Evolutionary conservation across 495 filamentous ascomycete species (phyloP), one percentile per base, ranked within the genome.

Genomic region (Lophiostoma macrostomum): DNA sequence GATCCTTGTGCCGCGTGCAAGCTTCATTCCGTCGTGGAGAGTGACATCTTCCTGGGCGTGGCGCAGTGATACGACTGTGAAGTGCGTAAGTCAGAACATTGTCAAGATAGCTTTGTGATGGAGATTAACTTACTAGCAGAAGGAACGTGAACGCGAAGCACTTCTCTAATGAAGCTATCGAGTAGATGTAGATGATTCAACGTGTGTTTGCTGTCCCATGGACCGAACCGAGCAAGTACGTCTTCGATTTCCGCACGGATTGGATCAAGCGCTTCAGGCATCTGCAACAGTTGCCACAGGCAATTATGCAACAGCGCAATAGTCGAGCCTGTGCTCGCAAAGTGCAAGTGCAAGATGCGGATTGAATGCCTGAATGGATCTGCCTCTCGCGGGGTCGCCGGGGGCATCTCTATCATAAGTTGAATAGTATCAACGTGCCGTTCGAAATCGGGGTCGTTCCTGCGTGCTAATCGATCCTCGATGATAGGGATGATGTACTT

Each of bases 151-250:
- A 52, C 25, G 1, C 47, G 47, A 40, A 50, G 47, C 14, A 40
- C n/a, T 20, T 50, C 47, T 30, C 47, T 27, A n/a, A 50, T 39
- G 24, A 50, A 50, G 35, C 47, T 50, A 18, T 50, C 47, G 24
- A 40, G 47, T 6, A 50, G 35, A 22, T 50, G 47, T 12, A 50
- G 24, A 31, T 50, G 47, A 18, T 50, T 50, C 34, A 50, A 29
- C 2, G 47, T 50, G 22, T 50, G 47, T 24, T 40, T 50, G 36
- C 47, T 50, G 20, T 50, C 47, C 47, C 47, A 50, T 2, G 47
- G 24, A 29, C 36, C 37, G 18, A 23, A 42, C 27, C 34, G 41
- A 7, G 48, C 37, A 41, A 52, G 28, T 6, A 52, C 37, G 32
- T 42, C 36, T 22, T 52, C 35, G 25, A 52, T 52, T 14, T 42